Evolutionary conservation across 1,284 basidiomycete species (phyloP).

Genomic region (Pseudozyma pruni): DNA sequence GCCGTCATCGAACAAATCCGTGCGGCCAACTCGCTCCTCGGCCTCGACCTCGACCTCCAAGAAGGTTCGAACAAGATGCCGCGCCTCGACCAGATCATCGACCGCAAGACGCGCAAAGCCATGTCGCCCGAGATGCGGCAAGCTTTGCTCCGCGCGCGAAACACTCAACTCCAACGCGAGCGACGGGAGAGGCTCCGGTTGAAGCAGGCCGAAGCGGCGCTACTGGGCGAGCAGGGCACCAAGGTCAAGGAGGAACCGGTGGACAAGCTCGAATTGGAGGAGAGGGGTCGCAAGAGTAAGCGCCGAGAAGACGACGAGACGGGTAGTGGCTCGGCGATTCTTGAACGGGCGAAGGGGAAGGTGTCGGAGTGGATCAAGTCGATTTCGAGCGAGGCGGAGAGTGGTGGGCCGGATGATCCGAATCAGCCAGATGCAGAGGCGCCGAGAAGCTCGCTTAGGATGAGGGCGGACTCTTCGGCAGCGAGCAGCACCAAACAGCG

Average conservation of each 20-base stretch:
- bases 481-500: constrained; percentile 8
- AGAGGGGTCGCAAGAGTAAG: neutral
- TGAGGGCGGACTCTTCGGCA: neutral
- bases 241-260: neutral
- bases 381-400: constrained; percentile 25
- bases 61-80: neutral
- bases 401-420: neutral
- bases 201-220: neutral
- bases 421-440: too few relatives aligned
- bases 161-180: constrained; percentile 21
- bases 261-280: neutral
- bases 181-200: constrained; percentile 1
- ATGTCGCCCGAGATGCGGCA: constrained; percentile 22
- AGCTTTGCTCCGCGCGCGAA: constrained; percentile 6
- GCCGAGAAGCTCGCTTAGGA: too few relatives aligned
- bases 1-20: constrained; percentile 22
- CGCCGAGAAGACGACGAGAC: neutral
- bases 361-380: constrained; percentile 37
- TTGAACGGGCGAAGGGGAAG: constrained; percentile 24
- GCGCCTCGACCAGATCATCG: constrained; percentile 14
- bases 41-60: neutral
- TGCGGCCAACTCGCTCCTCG: constrained; percentile 20
- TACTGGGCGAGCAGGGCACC: neutral
- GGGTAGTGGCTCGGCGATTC: constrained; percentile 16
- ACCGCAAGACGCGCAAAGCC: constrained; percentile 2